Conservation (phyloP, 192 early-diverging fungal genomes). For the Gryganskiella cystojenkinii region DNA sequence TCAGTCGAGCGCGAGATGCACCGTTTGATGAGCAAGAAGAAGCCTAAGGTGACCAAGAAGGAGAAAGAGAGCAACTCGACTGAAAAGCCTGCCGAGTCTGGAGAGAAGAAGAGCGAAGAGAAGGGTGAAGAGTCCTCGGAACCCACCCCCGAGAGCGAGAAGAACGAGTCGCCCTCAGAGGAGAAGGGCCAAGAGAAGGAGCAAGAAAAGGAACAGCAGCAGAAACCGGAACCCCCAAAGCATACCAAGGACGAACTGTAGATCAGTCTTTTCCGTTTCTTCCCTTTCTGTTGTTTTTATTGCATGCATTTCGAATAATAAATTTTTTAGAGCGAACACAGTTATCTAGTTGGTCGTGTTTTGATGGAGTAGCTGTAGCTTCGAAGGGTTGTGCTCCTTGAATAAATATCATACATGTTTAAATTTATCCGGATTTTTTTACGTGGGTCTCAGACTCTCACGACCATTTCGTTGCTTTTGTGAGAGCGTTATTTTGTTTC, state of each 20-base stretch:
- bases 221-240: constrained; percentile 19
- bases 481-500: too few species aligned
- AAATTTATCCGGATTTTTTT: too few species aligned
- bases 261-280: not conserved
- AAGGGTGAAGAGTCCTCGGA: too few species aligned
- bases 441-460: too few species aligned
- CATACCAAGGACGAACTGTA: constrained; percentile 51
- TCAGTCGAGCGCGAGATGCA: constrained; percentile 64
- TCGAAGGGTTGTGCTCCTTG: too few species aligned
- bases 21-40: constrained; percentile 68
- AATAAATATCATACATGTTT: too few species aligned
- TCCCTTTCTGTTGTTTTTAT: not conserved
- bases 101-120: constrained; percentile 8
- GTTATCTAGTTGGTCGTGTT: too few species aligned
- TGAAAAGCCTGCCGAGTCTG: constrained; percentile 38
- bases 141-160: too few species aligned
- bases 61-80: constrained; percentile 28
- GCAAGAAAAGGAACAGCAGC: constrained; percentile 10
- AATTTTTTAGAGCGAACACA: too few species aligned
- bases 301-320: too few species aligned
- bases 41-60: constrained; percentile 63
- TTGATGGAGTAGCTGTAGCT: too few species aligned
- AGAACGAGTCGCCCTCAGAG: constrained; percentile 3
- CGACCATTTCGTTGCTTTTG: too few species aligned
- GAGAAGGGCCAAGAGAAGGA: not conserved